Evolutionary conservation across 179 eudicot species (phyloP), one percentile per base, ranked within the genome.

Genomic region (Beta lomatogona): DNA sequence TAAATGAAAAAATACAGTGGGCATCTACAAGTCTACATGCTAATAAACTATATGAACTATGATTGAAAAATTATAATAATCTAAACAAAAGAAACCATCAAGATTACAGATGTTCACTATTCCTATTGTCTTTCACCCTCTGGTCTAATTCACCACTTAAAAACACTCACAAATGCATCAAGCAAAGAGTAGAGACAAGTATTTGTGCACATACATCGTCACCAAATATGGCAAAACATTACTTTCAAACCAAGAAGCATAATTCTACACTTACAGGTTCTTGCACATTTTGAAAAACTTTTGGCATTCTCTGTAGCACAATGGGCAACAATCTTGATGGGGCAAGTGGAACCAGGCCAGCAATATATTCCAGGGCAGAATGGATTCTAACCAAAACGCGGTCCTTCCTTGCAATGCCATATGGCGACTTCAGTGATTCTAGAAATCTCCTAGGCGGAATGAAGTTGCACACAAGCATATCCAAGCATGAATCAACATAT

Each of bases 401-500:
- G 22, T 85, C 90, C 89, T 94, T 95, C 86, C 86, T 92, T 58
- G 82, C 81, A 73, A 86, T 71, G 71, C 95, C 91, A 52, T 77
- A 86, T 57, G 98, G 93, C 60, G 79, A 84, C 89, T 90, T 88
- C 86, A 92, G 73, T 67, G 80, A 46, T 60, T 83, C 87, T 28
- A 85, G 4, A 80, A 83, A 90, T 67, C 71, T 74, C 77, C 21
- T 3, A 58, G 97, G 93, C 25, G 99, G 97, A 28, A 87, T 68
- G 79, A 95, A 92, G 86, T 94, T 94, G 83, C 88, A 82, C 53
- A 95, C 97, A 80, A 95, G 94, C 98, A 94, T 95, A 74, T 87
- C 88, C 90, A 95, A 89, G 85, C 98, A 94, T 78, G 84, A 77
- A 85, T 95, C 91, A 81, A 94, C 77, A 82, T 87, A 86, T 73